Evolutionary conservation across 192 early-diverging fungal species (phyloP), one percentile per base, ranked within the genome.

Genomic region (Paraglomus occultum): DNA sequence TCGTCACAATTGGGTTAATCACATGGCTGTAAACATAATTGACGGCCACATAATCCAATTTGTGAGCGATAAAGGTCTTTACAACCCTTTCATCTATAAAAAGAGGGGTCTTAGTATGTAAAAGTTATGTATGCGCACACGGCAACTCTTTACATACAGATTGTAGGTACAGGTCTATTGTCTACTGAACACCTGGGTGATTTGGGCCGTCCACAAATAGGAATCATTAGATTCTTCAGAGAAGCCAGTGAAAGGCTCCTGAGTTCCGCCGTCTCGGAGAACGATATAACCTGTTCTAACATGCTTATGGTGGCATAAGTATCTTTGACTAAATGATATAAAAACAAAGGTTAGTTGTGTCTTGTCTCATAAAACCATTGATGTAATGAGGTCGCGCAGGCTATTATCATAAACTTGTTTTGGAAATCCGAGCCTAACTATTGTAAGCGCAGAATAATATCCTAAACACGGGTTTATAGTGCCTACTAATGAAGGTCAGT

Each of bases 1-100:
- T 88, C 6, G 91, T 86, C 64, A 95, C 77, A 77, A 91, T 88
- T 4, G 92, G 88, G 69, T 95, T 95, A 67, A 89, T 82, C 48
- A 82, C 75, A 46, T 90, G 87, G 70, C 90, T 87, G 74, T 93
- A 95, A 47, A 89, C 79, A 11, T 87, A 83, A 51, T 87, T 89
- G 58, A 95, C 82, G 14, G 87, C 82, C 6, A 84, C 79, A 43
- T 87, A 83, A 53, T 88, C 89, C 48, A 95, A 68, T 14, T 90
- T 77, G 70, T 87, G 84, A 48, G 75, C 79, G 0, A 77, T 69
- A 73, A 92, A 91, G 61, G 80, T 81, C 54, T 80, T 75, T 49
- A 82, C 79, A 31, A 90, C 78, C 18, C 82, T 77, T 64, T 85
- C 80, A 60, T 82, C 77, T 81, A 47, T 14, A 40, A 6, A 31